A percentile compares a stretch with the other conserved stretches of the same genome.
Conservation (phyloP, 176 grass and related monocot species). For the Hordeum vulgare region DNA sequence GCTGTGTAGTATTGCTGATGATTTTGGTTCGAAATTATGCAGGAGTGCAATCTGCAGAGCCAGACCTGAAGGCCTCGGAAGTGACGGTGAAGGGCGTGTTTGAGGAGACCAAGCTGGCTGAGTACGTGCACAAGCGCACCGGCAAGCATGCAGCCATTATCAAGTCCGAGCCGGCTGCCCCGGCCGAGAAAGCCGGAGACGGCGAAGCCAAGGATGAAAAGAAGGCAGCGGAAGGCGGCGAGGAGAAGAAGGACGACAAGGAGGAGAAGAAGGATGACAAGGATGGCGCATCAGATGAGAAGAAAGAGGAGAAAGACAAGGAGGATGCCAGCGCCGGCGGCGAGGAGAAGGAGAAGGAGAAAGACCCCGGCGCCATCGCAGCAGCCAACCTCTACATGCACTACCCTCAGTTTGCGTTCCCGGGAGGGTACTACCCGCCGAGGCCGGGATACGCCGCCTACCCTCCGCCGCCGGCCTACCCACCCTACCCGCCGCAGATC, state of each 20-base stretch:
- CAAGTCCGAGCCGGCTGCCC: slow-evolving; percentile 43
- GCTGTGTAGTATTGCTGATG: background rate
- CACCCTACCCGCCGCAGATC: slow-evolving; percentile 37
- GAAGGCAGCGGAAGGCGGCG: slow-evolving; percentile 28
- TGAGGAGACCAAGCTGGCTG: slow-evolving; percentile 48
- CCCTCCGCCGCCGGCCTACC: background rate
- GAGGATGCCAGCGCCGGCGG: slow-evolving; percentile 10
- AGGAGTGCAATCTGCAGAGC: slow-evolving; percentile 71
- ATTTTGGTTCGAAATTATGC: background rate
- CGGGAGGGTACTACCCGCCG: slow-evolving; percentile 28
- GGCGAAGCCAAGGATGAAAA: slow-evolving; percentile 40
- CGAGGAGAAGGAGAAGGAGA: slow-evolving; percentile 40
- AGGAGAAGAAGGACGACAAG: slow-evolving; percentile 36
- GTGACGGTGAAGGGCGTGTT: slow-evolving; percentile 78
- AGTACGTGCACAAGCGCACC: slow-evolving; percentile 78
- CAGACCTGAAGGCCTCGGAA: slow-evolving; percentile 52
- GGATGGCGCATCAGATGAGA: background rate
- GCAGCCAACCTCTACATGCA: slow-evolving; percentile 38
- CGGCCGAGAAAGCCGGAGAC: slow-evolving; percentile 6
- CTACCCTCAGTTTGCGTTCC: slow-evolving; percentile 32
- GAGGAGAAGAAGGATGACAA: background rate
- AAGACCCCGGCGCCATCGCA: slow-evolving; percentile 10
- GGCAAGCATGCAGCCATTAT: slow-evolving; percentile 77
- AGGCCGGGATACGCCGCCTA: slow-evolving; percentile 20
- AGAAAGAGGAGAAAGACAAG: slow-evolving; percentile 49